Evolutionary conservation across 108 stramenopile species (phyloP).

Genomic region (Epipyxis sp.): DNA sequence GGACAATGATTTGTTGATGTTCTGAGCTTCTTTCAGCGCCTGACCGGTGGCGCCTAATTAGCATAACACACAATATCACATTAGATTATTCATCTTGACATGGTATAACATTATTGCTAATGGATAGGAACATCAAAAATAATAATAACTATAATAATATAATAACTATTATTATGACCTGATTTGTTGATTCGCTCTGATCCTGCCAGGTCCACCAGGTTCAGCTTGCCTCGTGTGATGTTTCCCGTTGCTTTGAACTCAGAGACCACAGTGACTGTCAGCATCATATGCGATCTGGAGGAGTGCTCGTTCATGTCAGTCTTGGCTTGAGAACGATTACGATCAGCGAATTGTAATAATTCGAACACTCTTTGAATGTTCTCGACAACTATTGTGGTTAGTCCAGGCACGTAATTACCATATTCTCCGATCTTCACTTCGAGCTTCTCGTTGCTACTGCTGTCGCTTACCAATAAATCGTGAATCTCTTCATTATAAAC

Average conservation of each 20-base stretch:
- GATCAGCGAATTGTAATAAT: constrained; percentile 56
- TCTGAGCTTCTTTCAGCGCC: constrained; percentile 88
- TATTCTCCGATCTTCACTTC: constrained; percentile 45
- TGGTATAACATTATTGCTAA: too few species aligned
- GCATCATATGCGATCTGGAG: constrained; percentile 89
- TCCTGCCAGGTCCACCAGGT: constrained; percentile 97
- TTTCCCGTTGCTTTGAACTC: constrained; percentile 42
- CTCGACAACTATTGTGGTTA: constrained; percentile 75
- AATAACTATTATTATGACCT: too few species aligned
- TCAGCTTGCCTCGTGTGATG: constrained; percentile 58
- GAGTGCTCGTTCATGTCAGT: constrained; percentile 96
- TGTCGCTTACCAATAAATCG: constrained; percentile 65
- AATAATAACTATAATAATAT: too few species aligned
- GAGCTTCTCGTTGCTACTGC: constrained; percentile 30
- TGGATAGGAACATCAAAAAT: too few species aligned
- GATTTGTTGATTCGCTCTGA: constrained; percentile 95
- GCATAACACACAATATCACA: too few species aligned
- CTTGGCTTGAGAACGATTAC: constrained; percentile 80
- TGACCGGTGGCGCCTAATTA: constrained; percentile 80
- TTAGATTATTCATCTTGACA: too few species aligned
- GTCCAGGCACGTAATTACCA: constrained; percentile 84
- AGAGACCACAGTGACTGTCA: constrained; percentile 62
- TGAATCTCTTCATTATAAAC: constrained; percentile 95
- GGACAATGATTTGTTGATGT: constrained; percentile 95
- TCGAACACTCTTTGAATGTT: constrained; percentile 66